phyloP scores from a whole-genome alignment of 2,329 filamentous ascomycete genomes.

The Talaromyces sp. region DNA sequence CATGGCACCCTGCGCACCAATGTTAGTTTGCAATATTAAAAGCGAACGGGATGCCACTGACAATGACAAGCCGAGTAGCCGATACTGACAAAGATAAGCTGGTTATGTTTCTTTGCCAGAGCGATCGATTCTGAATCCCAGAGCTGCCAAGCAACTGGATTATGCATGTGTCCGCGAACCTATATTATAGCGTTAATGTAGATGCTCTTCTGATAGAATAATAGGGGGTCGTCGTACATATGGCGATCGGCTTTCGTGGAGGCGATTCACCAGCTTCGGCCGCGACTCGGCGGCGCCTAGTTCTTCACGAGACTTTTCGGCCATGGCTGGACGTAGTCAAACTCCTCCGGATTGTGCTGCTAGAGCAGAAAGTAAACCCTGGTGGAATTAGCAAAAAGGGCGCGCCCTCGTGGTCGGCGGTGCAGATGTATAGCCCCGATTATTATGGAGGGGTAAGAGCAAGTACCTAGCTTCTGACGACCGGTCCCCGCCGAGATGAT shows the following conservation, averaged over 20 bases:
- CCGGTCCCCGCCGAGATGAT: slow-evolving; percentile 11
- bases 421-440: neutral
- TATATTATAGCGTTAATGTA: slow-evolving; percentile 19
- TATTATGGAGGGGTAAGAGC: slow-evolving; percentile 8
- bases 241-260: slow-evolving; percentile 59
- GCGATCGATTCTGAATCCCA: slow-evolving; percentile 73
- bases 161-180: slow-evolving; percentile 70
- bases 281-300: slow-evolving; percentile 20
- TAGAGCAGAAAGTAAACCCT: neutral
- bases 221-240: slow-evolving; percentile 48
- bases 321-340: slow-evolving; percentile 16
- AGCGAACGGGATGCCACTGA: slow-evolving; percentile 42
- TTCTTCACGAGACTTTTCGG: slow-evolving; percentile 20
- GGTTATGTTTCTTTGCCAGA: slow-evolving; percentile 74
- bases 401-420: neutral
- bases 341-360: neutral
- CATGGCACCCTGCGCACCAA: slow-evolving; percentile 63
- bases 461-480: neutral
- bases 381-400: neutral
- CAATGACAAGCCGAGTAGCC: slow-evolving; percentile 95
- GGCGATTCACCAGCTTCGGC: slow-evolving; percentile 49
- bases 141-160: slow-evolving; percentile 86
- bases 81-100: slow-evolving; percentile 87
- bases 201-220: neutral
- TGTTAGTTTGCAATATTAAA: neutral